Evolutionary conservation across 2,329 filamentous ascomycete species (phyloP), one percentile per base, ranked within the genome.

Genomic region (Colletotrichum kahawae): DNA sequence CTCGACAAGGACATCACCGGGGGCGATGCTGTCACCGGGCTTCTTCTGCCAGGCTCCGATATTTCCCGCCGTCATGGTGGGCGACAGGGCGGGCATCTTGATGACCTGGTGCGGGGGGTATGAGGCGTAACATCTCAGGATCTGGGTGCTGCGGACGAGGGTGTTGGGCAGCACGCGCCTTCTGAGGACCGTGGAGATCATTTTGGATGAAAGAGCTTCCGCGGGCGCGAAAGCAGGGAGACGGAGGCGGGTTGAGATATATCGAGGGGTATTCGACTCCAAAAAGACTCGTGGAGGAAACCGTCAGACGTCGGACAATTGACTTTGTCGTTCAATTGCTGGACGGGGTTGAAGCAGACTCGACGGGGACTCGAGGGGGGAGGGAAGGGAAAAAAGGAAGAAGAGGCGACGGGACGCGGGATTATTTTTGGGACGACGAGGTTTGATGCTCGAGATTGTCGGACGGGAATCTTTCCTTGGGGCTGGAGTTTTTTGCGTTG

Each of bases 11-110:
- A 99, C 97, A 84, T 99, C 97, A 84, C 97, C 97, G 67, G 97
- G 96, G 74, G 92, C 89, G 85, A 99, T 93, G 77, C 89, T 83
- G 86, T 99, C 97, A 83, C 97, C 97, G 79, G 93, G 90, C 89
- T 98, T 97, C 92, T 98, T 99, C 89, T 98, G 95, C 97, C 97
- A 99, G 78, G 93, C 89, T 81, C 97, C 97, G 86, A 99, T 98
- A 89, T 98, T 98, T 84, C 97, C 97, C 77, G 95, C 90, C 78
- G 95, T 96, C 97, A 99, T 99, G 80, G 97, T 99, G 70, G 97
- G 97, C 77, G 97, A 99, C 82, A 99, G 91, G 74, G 97, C 97
- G 79, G 97, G 97, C 97, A 99, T 99, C 90, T 92, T 97, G 88
- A 99, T 93, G 86, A 99, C 90, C 80, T 94, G 96, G 89, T 99